Percentiles rank a stretch among this genome's conserved stretches.
Conservation (phyloP, 1,284 basidiomycete species). For the Cryptococcus sp. region DNA sequence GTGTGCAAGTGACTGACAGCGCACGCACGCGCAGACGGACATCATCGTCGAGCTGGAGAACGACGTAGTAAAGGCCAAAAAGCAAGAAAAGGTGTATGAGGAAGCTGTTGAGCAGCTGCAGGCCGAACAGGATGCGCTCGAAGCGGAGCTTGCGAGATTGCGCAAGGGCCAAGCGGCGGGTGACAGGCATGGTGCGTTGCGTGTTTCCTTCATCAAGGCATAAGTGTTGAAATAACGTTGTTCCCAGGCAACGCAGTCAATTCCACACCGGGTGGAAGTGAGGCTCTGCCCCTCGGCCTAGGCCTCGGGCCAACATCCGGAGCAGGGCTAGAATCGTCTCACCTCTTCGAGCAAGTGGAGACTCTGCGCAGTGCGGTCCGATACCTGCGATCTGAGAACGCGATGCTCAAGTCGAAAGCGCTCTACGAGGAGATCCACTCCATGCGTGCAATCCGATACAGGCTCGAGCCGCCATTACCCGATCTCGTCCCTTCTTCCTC, state of each 20-base stretch:
- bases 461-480: slow-evolving; percentile 22
- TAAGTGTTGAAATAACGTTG: too few species aligned
- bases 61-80: slow-evolving; percentile 75
- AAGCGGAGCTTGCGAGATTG: slow-evolving; percentile 82
- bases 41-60: slow-evolving; percentile 76
- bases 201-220: too few species aligned
- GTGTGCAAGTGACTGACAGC: background rate
- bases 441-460: slow-evolving; percentile 64
- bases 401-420: slow-evolving; percentile 85
- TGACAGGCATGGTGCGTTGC: slow-evolving; percentile 65
- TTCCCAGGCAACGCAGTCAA: slow-evolving; percentile 10
- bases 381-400: slow-evolving; percentile 87
- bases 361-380: slow-evolving; percentile 84
- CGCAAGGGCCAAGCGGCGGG: slow-evolving; percentile 64
- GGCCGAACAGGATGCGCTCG: slow-evolving; percentile 79
- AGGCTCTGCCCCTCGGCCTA: slow-evolving; percentile 58
- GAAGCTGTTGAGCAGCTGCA: slow-evolving; percentile 93
- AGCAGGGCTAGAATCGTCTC: slow-evolving; percentile 77
- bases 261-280: slow-evolving; percentile 11
- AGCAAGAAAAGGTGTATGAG: slow-evolving; percentile 84
- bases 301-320: slow-evolving; percentile 55
- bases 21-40: slow-evolving; percentile 60
- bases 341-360: slow-evolving; percentile 85
- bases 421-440: slow-evolving; percentile 76
- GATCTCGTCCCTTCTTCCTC: slow-evolving; percentile 27